phyloP scores from a whole-genome alignment of 2,329 filamentous ascomycete genomes.

The Xylaria sp. region DNA sequence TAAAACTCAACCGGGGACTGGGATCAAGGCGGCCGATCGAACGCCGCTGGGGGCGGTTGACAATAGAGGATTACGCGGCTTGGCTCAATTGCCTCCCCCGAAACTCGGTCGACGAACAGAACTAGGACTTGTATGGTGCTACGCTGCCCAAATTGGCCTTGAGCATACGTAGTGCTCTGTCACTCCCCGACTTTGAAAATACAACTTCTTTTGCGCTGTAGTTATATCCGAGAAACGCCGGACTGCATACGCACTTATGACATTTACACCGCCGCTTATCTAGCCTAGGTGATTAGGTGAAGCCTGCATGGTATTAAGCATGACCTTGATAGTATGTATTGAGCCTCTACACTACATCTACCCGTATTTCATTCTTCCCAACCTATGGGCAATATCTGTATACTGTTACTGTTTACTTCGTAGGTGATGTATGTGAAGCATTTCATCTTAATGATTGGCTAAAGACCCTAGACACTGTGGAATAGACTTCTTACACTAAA shows the following conservation, averaged over 20 bases:
- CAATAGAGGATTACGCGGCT: constrained; percentile 24
- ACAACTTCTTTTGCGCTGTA: neutral
- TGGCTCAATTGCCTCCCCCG: neutral
- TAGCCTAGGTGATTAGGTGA: neutral
- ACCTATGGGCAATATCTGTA: neutral
- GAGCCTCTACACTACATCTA: neutral
- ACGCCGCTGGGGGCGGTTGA: neutral
- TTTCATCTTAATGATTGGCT: neutral
- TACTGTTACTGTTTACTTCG: neutral
- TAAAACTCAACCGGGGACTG: constrained; percentile 10
- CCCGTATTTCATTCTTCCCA: neutral
- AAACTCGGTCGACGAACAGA: constrained; percentile 1
- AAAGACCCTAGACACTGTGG: neutral
- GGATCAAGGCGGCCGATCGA: neutral
- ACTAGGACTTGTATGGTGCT: neutral
- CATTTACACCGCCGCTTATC: constrained; percentile 3
- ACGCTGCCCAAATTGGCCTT: neutral
- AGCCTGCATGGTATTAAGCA: neutral
- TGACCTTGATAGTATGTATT: neutral
- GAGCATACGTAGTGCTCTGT: neutral
- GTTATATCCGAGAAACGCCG: neutral
- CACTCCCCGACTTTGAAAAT: neutral
- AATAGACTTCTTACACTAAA: neutral
- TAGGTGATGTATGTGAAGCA: neutral
- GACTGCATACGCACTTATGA: constrained; percentile 7